Conservation (phyloP, 2,329 filamentous ascomycete species). For the Dothidotthia symphoricarpi region DNA sequence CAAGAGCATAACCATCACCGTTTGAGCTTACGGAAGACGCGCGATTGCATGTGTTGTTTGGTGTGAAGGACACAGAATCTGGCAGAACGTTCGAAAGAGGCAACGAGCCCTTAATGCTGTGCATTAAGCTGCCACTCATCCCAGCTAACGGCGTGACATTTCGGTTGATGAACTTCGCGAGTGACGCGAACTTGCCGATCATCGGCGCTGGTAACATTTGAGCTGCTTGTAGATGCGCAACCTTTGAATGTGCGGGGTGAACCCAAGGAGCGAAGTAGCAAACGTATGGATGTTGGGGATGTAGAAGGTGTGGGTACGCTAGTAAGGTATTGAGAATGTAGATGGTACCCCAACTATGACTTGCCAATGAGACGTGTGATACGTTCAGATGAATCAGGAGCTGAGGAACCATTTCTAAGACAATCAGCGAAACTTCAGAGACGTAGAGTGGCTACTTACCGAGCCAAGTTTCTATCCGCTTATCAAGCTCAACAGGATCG, state of each 20-base stretch:
- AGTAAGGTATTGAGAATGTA: conserved; percentile 33
- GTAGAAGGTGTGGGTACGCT: conserved; percentile 26
- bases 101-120: conserved; percentile 14
- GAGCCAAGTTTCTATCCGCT: conserved; percentile 29
- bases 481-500: conserved; percentile 21
- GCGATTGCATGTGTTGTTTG: conserved; percentile 2
- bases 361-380: conserved; percentile 31
- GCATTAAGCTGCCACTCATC: conserved; percentile 17
- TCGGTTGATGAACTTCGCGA: conserved; percentile 22
- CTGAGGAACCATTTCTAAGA: conserved; percentile 29
- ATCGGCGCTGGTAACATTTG: conserved; percentile 26
- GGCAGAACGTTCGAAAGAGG: conserved; percentile 5
- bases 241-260: conserved; percentile 27
- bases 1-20: too few relatives aligned
- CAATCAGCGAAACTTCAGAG: too few relatives aligned
- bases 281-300: conserved; percentile 27
- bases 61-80: conserved; percentile 14
- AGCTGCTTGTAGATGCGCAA: conserved; percentile 19
- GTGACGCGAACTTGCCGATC: conserved; percentile 24
- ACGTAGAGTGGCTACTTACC: conserved; percentile 11
- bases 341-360: conserved; percentile 33
- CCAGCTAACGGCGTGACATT: conserved; percentile 25
- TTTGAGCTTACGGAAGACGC: not conserved
- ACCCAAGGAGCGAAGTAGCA: conserved; percentile 37
- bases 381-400: conserved; percentile 33